Base-by-base conservation (phyloP, 805 yeast genomes). In the Yarrowia alimentaria region DNA sequence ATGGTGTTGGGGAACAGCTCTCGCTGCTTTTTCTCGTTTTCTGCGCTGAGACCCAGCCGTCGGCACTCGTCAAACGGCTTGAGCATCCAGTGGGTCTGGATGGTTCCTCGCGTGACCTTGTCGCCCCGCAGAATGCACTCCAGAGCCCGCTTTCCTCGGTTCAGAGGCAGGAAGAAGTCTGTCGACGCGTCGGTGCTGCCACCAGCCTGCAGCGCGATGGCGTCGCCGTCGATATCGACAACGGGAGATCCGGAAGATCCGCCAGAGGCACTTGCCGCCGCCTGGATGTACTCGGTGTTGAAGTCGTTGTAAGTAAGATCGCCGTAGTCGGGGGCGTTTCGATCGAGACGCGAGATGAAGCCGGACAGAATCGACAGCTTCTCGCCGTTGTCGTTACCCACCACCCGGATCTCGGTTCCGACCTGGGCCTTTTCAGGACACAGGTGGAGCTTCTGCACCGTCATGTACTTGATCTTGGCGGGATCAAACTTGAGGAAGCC, bases 181-280 rank as follows among this genome's bases (percentile, higher is more conserved):
- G 96, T 90, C 0, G 96, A 86, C 1, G 96, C 90, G 58, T 85
- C 93, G 1, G 89, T 78, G 6, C 85, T 79, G 3, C 97, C 97
- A 61, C 97, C 97, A 1, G 97, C 97, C 67, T 88, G 96, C 48
- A 90, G 69, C 0, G 97, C 96, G 14, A 90, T 86, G 0, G 91
- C 96, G 61, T 79, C 67, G 3, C 96, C 96, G 58, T 85, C 83
- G 34, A 83, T 80, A 64, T 88, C 83, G 2, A 90, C 95, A n/a
- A 90, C 97, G 0, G 97, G 97, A 3, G 96, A 87, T 7, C 97
- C 97, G 42, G 93, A 83, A 3, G 96, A 88, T 3, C 97, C 97
- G 22, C 97, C 97, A 13, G 95, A 83, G 0, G 97, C 96, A 54
- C 89, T 79, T 1, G 97, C 96, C 6, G 97, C 96, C 1, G 96